Base-by-base conservation (phyloP, 805 yeast genomes). In the Candida succiphila region DNA sequence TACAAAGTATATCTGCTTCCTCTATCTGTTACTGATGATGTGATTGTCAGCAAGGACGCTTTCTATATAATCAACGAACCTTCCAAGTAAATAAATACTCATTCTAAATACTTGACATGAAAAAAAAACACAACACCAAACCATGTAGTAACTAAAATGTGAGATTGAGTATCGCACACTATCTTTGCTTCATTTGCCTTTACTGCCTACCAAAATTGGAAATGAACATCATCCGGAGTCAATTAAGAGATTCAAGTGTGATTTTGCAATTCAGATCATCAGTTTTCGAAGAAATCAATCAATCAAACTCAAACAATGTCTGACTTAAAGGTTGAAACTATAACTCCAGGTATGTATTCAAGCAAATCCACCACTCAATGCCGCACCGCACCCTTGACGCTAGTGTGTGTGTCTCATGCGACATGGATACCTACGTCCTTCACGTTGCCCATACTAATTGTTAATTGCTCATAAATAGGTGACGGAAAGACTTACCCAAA, bases 401-500 rank as follows among this genome's bases (percentile, higher is more conserved):
- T 8, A 19, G 8, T 16, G n/a, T n/a, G n/a, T n/a, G n/a, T n/a
- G n/a, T n/a, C n/a, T n/a, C n/a, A n/a, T n/a, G n/a, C n/a, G n/a
- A n/a, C n/a, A n/a, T n/a, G n/a, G n/a, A n/a, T n/a, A n/a, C n/a
- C n/a, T n/a, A n/a, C n/a, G n/a, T n/a, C n/a, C n/a, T n/a, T n/a
- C n/a, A n/a, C n/a, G n/a, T n/a, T n/a, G n/a, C n/a, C n/a, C n/a
- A n/a, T n/a, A n/a, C n/a, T n/a, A n/a, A n/a, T n/a, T n/a, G n/a
- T n/a, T n/a, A n/a, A n/a, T n/a, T n/a, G n/a, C n/a, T n/a, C n/a
- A n/a, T n/a, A n/a, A n/a, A n/a, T 58, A 58, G 87, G 96, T 61
- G 95, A 89, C 60, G 94, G 92, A 44, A 71, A 67, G 55, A 79
- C 78, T 50, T 88, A 69, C 76, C 96, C 97, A 55, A 68, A 80